Evolutionary conservation across 805 yeast genomes (phyloP), one percentile per base, ranked within the genome.

Genomic region (Wickerhamomyces hampshirensis): DNA sequence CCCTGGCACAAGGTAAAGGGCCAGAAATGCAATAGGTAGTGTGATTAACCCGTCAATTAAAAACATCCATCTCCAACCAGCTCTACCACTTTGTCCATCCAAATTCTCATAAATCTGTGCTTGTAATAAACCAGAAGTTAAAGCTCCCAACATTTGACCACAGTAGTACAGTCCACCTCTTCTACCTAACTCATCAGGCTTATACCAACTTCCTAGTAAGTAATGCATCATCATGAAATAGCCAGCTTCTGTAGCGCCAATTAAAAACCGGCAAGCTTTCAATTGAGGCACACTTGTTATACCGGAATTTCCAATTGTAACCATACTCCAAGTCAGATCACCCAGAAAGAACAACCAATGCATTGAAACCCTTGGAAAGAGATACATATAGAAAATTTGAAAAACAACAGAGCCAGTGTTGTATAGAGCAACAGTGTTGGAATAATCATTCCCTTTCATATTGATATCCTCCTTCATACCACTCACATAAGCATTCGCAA

Each of bases 41-140:
- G 72, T 65, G 26, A 69, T 59, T 18, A 67, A 40, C n/a, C 69
- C 69, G 47, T 80, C 85, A 42, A 82, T 67, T 31, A 82, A 73
- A 50, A 77, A 81, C 53, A 77, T 74, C 87, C 87, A 82, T 62
- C 79, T 67, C 87, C 87, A 82, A 10, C 84, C 77, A 7, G 68
- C 66, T 10, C 73, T 50, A 1, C 74, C 74, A 23, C 44, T 44
- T 8, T 46, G 50, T 16, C 68, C 71, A 34, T 53, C 48, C 45
- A 70, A 43, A 17, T 46, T 38, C 23, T 59, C 46, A 27, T 57
- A 61, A 24, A 69, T 57, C n/a, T 69, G 63, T 7, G 72, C 67
- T 35, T 71, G 71, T 24, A 71, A 53, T 37, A 26, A 14, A 26
- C 24, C 24, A 7, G 24, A 21, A 11, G 24, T 21, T 11, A 21